Evolutionary conservation across 83 land plant species (phyloP), one percentile per base, ranked within the genome.

Genomic region (Larix sibirica): DNA sequence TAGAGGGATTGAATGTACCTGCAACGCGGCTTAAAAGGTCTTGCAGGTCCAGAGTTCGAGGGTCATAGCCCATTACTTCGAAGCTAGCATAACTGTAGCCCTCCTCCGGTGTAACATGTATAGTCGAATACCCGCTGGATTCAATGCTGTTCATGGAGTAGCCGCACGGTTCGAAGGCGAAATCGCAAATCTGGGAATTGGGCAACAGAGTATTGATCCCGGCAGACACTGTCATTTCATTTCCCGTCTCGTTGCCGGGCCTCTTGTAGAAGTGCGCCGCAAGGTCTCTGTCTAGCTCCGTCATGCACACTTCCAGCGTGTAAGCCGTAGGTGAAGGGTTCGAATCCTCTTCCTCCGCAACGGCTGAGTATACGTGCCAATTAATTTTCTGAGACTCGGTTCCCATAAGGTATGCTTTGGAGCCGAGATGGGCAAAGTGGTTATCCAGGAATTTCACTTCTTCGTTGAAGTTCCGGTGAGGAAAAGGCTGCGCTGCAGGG

Each of bases 51-150:
- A 86, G 66, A n/a, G 59, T 33, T 50, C 78, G 62, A 4, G 89
- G 89, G 61, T 69, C 73, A 36, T 81, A 88, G 4, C 91, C 94
- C 79, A 89, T 90, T 68, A 94, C 87, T 83, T 96, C 99, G 82
- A 91, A 96, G 83, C 99, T 96, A 31, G 97, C 97, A 81, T 93
- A 95, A 86, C 99, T 95, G 82, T 86, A 85, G 4, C 94, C 97
- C 9, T 96, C 96, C 83, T 96, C 99, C 6, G 98, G 98, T 5
- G 98, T 96, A 20, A 96, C 93, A 70, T 96, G 98, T 14, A 96
- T 92, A 24, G 98, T 96, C 0, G 98, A 96, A 81, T 92, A 92
- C 9, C 90, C 90, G 26, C 73, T 90, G 14, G 88, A 86, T 74
- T 89, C 92, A 21, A 90, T 64, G 33, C 91, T 89, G 69, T 94